Evolutionary conservation across 2,329 filamentous ascomycete genomes (phyloP), one percentile per base, ranked within the genome.

Genomic region (Fonsecaea multimorphosa): DNA sequence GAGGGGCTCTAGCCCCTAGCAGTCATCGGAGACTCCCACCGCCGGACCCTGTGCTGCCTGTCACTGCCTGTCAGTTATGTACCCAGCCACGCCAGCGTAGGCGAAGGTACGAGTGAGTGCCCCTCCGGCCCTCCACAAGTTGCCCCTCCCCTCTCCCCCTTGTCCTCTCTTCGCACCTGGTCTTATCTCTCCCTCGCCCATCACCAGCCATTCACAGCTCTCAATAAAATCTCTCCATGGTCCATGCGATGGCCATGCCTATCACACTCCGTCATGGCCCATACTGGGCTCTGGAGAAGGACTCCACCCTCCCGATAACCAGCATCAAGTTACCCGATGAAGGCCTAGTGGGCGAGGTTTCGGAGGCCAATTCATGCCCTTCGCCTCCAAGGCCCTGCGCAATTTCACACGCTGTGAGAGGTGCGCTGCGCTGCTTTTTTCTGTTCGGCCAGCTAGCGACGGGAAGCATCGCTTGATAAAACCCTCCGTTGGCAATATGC

Each of bases 111-210:
- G n/a, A n/a, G n/a, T n/a, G n/a, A n/a, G n/a, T n/a, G n/a, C n/a
- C n/a, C n/a, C n/a, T n/a, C n/a, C n/a, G n/a, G n/a, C 14, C 38
- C 55, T 46, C 40, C 16, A 58, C 44, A 44, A 12, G 24, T 49
- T n/a, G 31, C 56, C 40, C 40, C n/a, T 29, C 40, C 58, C 40
- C 58, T 32, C 16, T n/a, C 52, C 40, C 38, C 36, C 38, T 44
- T 40, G 52, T 49, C 36, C 24, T 34, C 22, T 38, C 55, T 52
- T 29, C 31, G 3, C n/a, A 59, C 49, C 49, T 64, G 46, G 61
- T 60, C 66, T 68, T 68, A 68, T 68, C 66, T 68, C 34, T 63
- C 44, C 59, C 54, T 68, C 62, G 54, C 66, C n/a, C 61, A 27
- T 40, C 36, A 14, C 52, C 66, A 61, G 46, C 67, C 67, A 68